These are phyloP conservation scores for Hapsidospora chrysogenum DNA, from an alignment of 495 filamentous ascomycete species.

Conservation along the genomic window DNA sequence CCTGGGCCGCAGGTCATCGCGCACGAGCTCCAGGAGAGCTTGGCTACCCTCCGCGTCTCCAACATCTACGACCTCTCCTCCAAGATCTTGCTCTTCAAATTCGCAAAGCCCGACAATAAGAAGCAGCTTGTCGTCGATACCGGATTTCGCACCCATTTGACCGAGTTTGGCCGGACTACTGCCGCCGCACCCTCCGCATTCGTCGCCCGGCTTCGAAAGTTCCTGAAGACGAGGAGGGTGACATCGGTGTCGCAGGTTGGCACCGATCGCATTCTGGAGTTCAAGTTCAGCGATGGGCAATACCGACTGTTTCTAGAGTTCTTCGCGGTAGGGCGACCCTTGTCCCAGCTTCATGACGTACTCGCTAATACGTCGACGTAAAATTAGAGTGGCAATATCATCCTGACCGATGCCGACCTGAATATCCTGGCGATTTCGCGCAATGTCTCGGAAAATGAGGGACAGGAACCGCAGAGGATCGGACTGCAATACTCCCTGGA, in stretches of 20 bases:
- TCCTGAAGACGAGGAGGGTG: slow-evolving; percentile 67
- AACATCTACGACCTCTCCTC: slow-evolving; percentile 95
- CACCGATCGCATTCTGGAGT: slow-evolving; percentile 83
- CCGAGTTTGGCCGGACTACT: slow-evolving; percentile 70
- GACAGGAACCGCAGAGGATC: slow-evolving; percentile 56
- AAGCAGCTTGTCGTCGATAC: slow-evolving; percentile 86
- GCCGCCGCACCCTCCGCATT: slow-evolving; percentile 71
- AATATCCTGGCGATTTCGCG: slow-evolving; percentile 66
- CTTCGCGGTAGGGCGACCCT: slow-evolving; percentile 44
- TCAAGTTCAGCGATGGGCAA: slow-evolving; percentile 79
- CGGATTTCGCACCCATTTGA: slow-evolving; percentile 91
- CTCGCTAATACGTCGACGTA: not conserved
- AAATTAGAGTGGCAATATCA: slow-evolving; percentile 66
- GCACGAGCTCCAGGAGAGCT: slow-evolving; percentile 64
- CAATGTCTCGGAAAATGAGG: slow-evolving; percentile 57
- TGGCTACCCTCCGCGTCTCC: slow-evolving; percentile 63
- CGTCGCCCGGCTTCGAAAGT: slow-evolving; percentile 69
- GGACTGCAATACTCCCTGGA: slow-evolving; percentile 66
- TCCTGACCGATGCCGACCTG: slow-evolving; percentile 68
- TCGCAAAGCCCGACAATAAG: slow-evolving; percentile 68
- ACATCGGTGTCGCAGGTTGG: slow-evolving; percentile 73
- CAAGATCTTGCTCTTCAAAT: slow-evolving; percentile 87
- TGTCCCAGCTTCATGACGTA: not conserved
- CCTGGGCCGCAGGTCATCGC: slow-evolving; percentile 54
- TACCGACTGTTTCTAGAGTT: slow-evolving; percentile 88